A percentile compares a stretch with the other conserved stretches of the same genome.
Evolutionary conservation across 768 basidiomycete species (phyloP).

Genomic region (Thelephora ganbajun): DNA sequence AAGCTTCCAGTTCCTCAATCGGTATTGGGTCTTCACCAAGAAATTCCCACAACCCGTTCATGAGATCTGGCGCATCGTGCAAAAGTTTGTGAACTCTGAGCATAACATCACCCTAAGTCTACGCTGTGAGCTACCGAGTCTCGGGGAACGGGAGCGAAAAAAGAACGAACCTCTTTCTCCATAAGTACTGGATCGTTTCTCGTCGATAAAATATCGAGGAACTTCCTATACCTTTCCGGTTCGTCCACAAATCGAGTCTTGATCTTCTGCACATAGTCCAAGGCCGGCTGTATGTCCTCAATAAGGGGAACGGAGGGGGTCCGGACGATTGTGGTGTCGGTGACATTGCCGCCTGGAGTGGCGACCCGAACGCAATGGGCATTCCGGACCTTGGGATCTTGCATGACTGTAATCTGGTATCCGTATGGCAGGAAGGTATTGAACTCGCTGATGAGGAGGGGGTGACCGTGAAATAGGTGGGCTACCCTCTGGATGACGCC

Average conservation of each 20-base stretch:
- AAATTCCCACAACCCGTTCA: slow-evolving; percentile 62
- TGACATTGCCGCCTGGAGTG: slow-evolving; percentile 51
- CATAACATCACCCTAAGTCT: slow-evolving; percentile 46
- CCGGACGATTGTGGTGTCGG: slow-evolving; percentile 13
- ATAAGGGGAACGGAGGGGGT: neutral
- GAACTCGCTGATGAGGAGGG: slow-evolving; percentile 88
- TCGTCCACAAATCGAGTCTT: slow-evolving; percentile 74
- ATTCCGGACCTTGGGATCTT: slow-evolving; percentile 36
- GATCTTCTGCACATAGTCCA: slow-evolving; percentile 94
- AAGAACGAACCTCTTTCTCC: neutral
- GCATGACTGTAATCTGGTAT: slow-evolving; percentile 79
- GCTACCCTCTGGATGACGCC: slow-evolving; percentile 95
- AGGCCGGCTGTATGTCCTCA: slow-evolving; percentile 52
- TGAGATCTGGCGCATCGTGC: slow-evolving; percentile 62
- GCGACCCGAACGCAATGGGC: slow-evolving; percentile 62
- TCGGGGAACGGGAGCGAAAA: neutral
- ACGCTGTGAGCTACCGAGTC: neutral
- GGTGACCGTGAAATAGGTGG: slow-evolving; percentile 82
- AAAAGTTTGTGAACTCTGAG: slow-evolving; percentile 56
- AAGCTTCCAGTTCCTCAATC: slow-evolving; percentile 12
- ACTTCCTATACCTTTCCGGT: slow-evolving; percentile 71
- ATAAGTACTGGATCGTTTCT: neutral
- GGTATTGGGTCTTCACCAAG: slow-evolving; percentile 21
- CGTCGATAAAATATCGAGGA: slow-evolving; percentile 56
- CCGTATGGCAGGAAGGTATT: slow-evolving; percentile 94